These are phyloP conservation scores for Stenocarpella maydis DNA, from an alignment of 2,329 filamentous ascomycete genomes.

Conservation along the genomic window DNA sequence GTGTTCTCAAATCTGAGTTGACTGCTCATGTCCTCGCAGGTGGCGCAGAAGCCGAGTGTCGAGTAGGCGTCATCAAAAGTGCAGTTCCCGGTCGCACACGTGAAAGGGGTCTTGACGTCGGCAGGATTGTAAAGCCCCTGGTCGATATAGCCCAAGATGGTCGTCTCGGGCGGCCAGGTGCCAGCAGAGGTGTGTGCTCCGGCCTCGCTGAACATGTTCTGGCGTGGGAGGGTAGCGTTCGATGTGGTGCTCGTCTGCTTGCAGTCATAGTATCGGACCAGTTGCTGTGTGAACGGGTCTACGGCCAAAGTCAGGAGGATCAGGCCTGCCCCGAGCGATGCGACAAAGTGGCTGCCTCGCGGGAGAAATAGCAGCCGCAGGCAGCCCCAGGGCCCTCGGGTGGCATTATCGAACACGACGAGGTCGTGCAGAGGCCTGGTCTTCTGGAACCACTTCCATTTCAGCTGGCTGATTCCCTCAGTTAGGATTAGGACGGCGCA, in stretches of 20 bases:
- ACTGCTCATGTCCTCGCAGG: conserved; percentile 12
- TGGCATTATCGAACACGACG: conserved; percentile 1
- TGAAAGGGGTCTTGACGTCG: conserved; percentile 3
- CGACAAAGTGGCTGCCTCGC: background rate
- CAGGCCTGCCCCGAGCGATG: background rate
- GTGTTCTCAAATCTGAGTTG: background rate
- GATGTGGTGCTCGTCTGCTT: background rate
- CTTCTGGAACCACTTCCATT: conserved; percentile 5
- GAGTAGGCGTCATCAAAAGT: background rate
- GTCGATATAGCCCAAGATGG: conserved; percentile 13
- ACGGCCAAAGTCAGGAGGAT: conserved; percentile 6
- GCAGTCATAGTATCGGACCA: conserved; percentile 14
- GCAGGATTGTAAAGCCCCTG: conserved; percentile 11
- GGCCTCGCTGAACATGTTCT: background rate
- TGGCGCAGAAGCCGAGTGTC: conserved; percentile 9
- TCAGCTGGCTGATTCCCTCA: conserved; percentile 5
- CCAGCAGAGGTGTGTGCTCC: conserved; percentile 1
- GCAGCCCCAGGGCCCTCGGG: conserved; percentile 2
- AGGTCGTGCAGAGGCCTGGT: conserved; percentile 8
- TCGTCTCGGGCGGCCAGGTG: background rate
- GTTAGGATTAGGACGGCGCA: conserved; percentile 8
- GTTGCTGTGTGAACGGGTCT: conserved; percentile 5
- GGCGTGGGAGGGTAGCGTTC: background rate
- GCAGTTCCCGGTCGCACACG: background rate
- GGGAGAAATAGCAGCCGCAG: conserved; percentile 9